Base-by-base conservation (phyloP, 805 yeast species). In the Myxozyma udenii region DNA sequence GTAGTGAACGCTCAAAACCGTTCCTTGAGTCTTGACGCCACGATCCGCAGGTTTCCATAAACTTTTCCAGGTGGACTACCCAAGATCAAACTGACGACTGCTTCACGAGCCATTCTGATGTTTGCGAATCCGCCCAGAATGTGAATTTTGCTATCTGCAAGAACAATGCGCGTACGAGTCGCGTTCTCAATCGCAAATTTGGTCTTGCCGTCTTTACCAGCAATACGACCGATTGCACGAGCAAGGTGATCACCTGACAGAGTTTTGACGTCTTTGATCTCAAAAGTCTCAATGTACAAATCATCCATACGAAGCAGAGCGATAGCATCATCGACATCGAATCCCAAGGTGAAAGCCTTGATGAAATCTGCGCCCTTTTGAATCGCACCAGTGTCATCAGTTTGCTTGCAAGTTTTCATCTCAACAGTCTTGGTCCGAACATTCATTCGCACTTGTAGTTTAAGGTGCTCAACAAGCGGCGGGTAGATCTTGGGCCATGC, bases 51-150 rank as follows among this genome's bases (percentile, higher is more conserved):
- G 70, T 93, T 93, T 61, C 98, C 98, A 68, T 93, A 93, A 51
- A 93, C 96, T 71, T 93, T 93, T 60, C 98, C 97, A 36, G 98
- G 98, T 37, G 98, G 98, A 55, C 95, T 84, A 74, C 99, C 99
- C 64, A 93, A 78, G 72, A 93, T 93, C 66, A 93, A 78, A 59
- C 91, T 81, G 54, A 93, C 96, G 28, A 93, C 96, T 14, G 98
- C 84, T 72, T 89, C 96, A 73, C 98, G 81, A n/a, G 99, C 99
- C 84, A 93, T 90, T 74, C 95, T 81, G 63, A 93, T 93, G 70
- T 93, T 96, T 18, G 95, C 84, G 73, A 87, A 93, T 0, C 98
- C 98, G 44, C 99, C 99, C 48, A 93, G 75, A 57, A 93, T 93
- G 70, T 93, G 98, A 64, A 93, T 90, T 69, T 91, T 93, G 41